Conservation (phyloP, 306 rosid species). For the Cucumis cinereus region DNA sequence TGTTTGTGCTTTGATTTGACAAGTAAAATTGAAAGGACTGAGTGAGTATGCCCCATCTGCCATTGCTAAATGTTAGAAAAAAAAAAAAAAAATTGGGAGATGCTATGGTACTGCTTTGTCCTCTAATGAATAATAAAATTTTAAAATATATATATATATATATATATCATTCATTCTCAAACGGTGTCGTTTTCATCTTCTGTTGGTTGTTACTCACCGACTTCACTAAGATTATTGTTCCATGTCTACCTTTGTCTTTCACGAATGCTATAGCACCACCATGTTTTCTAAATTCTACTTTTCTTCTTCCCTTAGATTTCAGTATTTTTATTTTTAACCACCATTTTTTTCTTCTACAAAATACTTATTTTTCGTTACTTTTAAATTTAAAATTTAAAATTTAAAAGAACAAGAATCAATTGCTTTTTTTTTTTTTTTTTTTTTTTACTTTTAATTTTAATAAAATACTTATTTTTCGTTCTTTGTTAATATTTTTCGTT, state of each 20-base stretch:
- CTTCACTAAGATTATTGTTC: neutral
- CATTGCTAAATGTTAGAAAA: neutral
- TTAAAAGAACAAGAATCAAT: too few species aligned
- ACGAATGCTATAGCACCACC: neutral
- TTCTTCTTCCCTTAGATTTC: too few species aligned
- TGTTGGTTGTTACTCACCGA: slow-evolving; percentile 3
- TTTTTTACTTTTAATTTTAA: too few species aligned
- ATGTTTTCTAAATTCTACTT: neutral
- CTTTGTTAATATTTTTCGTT: too few species aligned
- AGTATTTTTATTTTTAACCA: too few species aligned
- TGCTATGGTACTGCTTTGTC: neutral
- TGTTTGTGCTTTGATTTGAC: neutral
- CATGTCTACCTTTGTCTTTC: neutral
- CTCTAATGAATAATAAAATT: neutral
- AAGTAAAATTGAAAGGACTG: neutral
- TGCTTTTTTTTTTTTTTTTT: too few species aligned
- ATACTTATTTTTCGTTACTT: too few species aligned
- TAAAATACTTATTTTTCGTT: too few species aligned
- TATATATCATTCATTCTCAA: neutral
- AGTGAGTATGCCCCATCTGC: neutral
- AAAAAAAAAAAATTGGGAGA: neutral
- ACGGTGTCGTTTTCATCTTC: neutral
- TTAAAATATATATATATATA: too few species aligned
- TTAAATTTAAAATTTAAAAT: too few species aligned
- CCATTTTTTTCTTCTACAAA: too few species aligned